Conservation (phyloP, 768 basidiomycete genomes). For the Fomitopsis pulvina region DNA sequence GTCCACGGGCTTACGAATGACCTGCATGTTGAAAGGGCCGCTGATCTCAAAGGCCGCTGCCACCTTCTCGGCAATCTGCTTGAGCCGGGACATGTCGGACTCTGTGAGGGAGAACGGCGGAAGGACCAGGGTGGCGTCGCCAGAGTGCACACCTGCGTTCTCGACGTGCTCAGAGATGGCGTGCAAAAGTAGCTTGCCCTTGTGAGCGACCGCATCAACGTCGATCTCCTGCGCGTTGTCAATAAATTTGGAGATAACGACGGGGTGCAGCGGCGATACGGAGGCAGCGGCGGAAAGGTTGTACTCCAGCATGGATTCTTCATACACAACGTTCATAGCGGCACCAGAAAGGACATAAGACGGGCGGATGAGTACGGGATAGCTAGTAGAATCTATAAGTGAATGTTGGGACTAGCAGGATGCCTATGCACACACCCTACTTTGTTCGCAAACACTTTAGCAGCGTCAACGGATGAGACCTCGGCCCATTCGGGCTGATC, state of each 20-base stretch:
- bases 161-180: conserved; percentile 98
- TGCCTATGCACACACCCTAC: conserved; percentile 53
- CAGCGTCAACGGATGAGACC: conserved; percentile 80
- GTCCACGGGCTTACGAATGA: conserved; percentile 75
- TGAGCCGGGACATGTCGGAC: conserved; percentile 78
- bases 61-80: conserved; percentile 92
- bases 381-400: conserved; percentile 36
- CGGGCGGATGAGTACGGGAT: conserved; percentile 96
- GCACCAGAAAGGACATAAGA: conserved; percentile 98
- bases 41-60: conserved; percentile 93
- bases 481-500: conserved; percentile 98
- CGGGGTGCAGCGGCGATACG: conserved; percentile 95
- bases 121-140: conserved; percentile 95
- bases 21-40: conserved; percentile 99
- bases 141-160: conserved; percentile 97
- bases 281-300: conserved; percentile 95
- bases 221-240: conserved; percentile 97
- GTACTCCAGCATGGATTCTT: conserved; percentile 83
- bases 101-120: conserved; percentile 82
- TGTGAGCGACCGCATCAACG: conserved; percentile 92
- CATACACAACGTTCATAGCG: conserved; percentile 98
- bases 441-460: conserved; percentile 83
- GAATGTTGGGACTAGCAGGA: conserved; percentile 4
- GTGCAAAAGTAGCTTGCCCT: conserved; percentile 88
- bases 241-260: conserved; percentile 99